Conservation (phyloP, 805 yeast species). For the Lachancea dasiensis region DNA sequence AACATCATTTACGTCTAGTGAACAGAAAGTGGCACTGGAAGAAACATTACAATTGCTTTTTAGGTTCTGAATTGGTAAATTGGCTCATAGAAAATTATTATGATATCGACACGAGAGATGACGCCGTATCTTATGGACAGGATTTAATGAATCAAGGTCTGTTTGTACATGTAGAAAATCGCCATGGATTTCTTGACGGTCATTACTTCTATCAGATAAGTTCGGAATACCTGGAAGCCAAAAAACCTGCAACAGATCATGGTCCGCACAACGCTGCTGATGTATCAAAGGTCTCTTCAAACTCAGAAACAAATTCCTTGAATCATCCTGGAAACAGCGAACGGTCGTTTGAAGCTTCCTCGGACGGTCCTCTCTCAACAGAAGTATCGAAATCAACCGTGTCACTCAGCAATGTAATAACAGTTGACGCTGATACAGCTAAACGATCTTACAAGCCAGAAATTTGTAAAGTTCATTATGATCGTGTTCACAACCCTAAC, state of each 20-base stretch:
- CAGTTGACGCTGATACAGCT: constrained; percentile 70
- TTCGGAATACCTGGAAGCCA: constrained; percentile 40
- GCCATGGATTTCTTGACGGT: constrained; percentile 87
- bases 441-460: constrained; percentile 73
- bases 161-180: constrained; percentile 72
- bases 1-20: constrained; percentile 56
- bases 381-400: constrained; percentile 35
- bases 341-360: too few relatives aligned
- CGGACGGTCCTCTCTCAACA: too few relatives aligned
- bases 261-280: not conserved
- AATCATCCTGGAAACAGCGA: too few relatives aligned
- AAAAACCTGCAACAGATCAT: constrained; percentile 7
- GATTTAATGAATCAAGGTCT: constrained; percentile 63
- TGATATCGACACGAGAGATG: constrained; percentile 77
- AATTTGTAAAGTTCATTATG: constrained; percentile 76
- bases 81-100: constrained; percentile 78
- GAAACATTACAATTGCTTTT: constrained; percentile 66
- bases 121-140: constrained; percentile 78
- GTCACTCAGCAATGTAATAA: constrained; percentile 58
- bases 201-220: constrained; percentile 79
- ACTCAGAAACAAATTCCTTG: too few relatives aligned
- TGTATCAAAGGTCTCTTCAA: not conserved
- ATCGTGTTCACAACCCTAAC: constrained; percentile 86
- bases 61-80: constrained; percentile 78
- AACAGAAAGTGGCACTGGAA: constrained; percentile 92